A percentile compares a stretch with the other conserved stretches of the same genome.
Evolutionary conservation across 2,329 filamentous ascomycete species (phyloP).

Genomic region (Waltergamsia citrina): DNA sequence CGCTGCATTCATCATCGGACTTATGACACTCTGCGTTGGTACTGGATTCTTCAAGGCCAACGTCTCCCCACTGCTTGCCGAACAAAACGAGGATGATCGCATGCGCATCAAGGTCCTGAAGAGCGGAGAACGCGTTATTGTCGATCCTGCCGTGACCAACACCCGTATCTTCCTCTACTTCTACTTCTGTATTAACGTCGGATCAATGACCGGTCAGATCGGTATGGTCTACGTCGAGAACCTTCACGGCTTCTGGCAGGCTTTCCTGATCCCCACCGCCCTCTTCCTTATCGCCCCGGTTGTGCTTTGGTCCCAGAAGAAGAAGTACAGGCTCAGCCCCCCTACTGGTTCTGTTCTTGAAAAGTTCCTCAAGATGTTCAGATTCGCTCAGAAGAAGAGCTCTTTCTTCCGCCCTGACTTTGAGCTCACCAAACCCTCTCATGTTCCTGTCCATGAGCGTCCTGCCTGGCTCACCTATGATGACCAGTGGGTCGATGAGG

Average conservation of each 20-base stretch:
- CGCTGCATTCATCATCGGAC: conserved; percentile 60
- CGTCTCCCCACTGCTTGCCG: conserved; percentile 62
- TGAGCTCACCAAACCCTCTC: conserved; percentile 60
- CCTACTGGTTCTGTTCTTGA: conserved; percentile 64
- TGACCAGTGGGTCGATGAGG: conserved; percentile 74
- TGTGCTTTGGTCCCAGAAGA: conserved; percentile 51
- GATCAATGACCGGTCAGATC: conserved; percentile 48
- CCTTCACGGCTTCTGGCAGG: conserved; percentile 67
- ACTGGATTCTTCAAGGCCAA: conserved; percentile 79
- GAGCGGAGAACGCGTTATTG: conserved; percentile 56
- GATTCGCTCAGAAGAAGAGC: conserved; percentile 52
- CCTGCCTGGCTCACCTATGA: conserved; percentile 75
- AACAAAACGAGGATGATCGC: conserved; percentile 54
- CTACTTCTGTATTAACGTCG: conserved; percentile 52
- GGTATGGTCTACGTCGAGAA: conserved; percentile 66
- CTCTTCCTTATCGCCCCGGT: conserved; percentile 54
- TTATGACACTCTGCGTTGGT: conserved; percentile 45
- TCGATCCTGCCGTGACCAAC: conserved; percentile 60
- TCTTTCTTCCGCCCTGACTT: conserved; percentile 59
- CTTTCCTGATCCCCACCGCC: conserved; percentile 57
- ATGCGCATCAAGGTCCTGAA: conserved; percentile 44
- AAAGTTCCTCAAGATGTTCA: conserved; percentile 54
- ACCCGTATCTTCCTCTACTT: conserved; percentile 60
- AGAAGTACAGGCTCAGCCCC: conserved; percentile 50
- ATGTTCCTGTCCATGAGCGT: conserved; percentile 42